Base-by-base conservation (phyloP, 441 rosid genomes). In the Arabidopsis lyrata region DNA sequence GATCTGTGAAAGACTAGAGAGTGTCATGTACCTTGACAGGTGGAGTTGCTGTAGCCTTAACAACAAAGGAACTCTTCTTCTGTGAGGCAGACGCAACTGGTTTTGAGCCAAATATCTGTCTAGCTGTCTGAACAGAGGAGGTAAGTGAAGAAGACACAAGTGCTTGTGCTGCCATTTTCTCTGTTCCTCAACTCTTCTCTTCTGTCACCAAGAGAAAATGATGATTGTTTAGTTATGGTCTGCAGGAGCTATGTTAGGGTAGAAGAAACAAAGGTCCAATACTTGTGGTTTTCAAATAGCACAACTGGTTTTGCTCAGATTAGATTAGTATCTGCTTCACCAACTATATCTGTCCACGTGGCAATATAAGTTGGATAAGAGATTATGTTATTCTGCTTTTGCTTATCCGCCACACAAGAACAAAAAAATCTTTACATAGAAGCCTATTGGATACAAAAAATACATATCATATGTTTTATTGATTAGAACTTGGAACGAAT, bases 131-230 rank as follows among this genome's bases (percentile, higher is more conserved):
- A 41, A 85, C 89, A 3, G 95, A 85, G 60, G 96, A 86, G 58
- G 88, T 81, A 10, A 92, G 90, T 60, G 97, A 88, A 36, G 96
- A 87, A 42, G 99, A 92, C 20, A 92, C 84, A 39, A 92, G 88
- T 65, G 96, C 97, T 74, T 92, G 99, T 70, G 97, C 75, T 69
- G 96, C 97, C 96, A 90, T 88, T 72, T 70, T 56, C 36, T 14
- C 35, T 16, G 48, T 49, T 61, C 35, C 55, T 15, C 15, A 13
- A 6, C 24, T 14, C 22, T 22, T 45, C 6, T 20, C 34, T 65
- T 70, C 71, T 64, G 76, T 55, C 75, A 76, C 76, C 75, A 76
- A 76, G 72, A 57, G 63, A 67, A 53, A 53, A 47, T 55, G 62
- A 41, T 75, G 68, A 18, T 69, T 52, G 59, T 56, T 77, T 42